Percentiles rank a stretch among this genome's conserved stretches.
These are phyloP conservation scores for Wallacemonas rigidus DNA, from an alignment of 208 protist species.

Conservation along the genomic window DNA sequence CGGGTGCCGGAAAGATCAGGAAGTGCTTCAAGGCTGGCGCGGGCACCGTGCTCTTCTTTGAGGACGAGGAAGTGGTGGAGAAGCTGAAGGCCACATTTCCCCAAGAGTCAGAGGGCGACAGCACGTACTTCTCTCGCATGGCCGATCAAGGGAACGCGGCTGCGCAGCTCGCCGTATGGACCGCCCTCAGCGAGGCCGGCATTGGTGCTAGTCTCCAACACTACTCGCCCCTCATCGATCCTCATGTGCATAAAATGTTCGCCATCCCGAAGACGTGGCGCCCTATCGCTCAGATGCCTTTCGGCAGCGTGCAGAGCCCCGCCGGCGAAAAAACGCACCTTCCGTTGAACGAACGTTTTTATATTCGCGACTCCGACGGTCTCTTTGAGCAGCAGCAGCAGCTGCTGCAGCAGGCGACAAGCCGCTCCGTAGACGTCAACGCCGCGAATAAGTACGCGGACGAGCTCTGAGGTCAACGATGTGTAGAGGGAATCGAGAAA, in stretches of 20 bases:
- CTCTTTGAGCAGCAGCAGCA: slow-evolving; percentile 6
- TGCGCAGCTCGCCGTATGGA: slow-evolving; percentile 56
- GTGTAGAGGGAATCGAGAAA: not conserved
- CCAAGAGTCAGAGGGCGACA: not conserved
- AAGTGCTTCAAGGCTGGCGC: slow-evolving; percentile 26
- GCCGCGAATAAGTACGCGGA: slow-evolving; percentile 8
- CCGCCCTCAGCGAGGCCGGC: slow-evolving; percentile 30
- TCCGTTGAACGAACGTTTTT: slow-evolving; percentile 35
- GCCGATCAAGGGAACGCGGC: slow-evolving; percentile 32
- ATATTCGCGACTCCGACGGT: slow-evolving; percentile 20
- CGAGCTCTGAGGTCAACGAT: slow-evolving; percentile 3
- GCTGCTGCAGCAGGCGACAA: slow-evolving; percentile 2
- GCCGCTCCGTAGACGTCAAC: not conserved
- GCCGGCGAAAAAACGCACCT: slow-evolving; percentile 30
- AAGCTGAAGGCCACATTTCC: slow-evolving; percentile 17
- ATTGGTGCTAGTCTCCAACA: slow-evolving; percentile 52
- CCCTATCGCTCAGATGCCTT: slow-evolving; percentile 45
- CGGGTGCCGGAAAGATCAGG: slow-evolving; percentile 16
- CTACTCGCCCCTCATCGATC: slow-evolving; percentile 43
- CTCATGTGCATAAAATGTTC: slow-evolving; percentile 22
- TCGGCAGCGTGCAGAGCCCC: slow-evolving; percentile 30
- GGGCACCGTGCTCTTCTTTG: slow-evolving; percentile 31
- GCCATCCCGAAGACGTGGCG: slow-evolving; percentile 32
- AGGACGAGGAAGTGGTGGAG: slow-evolving; percentile 18
- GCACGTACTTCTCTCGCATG: slow-evolving; percentile 20